A percentile compares a stretch with the other conserved stretches of the same genome.
Conservation (phyloP, 2,329 filamentous ascomycete species). For the Macroventuria anomochaeta region DNA sequence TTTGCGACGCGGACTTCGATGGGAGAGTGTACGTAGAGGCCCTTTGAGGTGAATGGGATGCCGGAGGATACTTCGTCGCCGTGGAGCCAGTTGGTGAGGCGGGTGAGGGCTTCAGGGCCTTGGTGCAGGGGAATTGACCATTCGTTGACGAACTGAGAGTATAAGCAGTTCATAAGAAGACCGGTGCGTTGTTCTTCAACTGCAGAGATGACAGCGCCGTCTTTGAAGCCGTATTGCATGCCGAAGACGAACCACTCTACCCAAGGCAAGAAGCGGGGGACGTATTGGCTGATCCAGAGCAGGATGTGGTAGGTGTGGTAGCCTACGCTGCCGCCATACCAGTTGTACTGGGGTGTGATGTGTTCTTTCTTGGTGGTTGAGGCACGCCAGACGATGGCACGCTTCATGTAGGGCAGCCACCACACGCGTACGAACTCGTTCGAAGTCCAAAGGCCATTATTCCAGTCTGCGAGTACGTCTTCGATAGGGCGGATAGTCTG, state of each 20-base stretch:
- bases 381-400: conserved; percentile 90
- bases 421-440: conserved; percentile 92
- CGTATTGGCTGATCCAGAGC: conserved; percentile 77
- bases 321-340: conserved; percentile 82
- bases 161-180: conserved; percentile 94
- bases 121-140: conserved; percentile 89
- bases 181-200: conserved; percentile 81
- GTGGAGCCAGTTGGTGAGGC: conserved; percentile 86
- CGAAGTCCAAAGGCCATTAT: conserved; percentile 76
- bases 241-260: conserved; percentile 97
- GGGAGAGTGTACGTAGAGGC: conserved; percentile 85
- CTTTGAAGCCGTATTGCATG: conserved; percentile 92
- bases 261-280: conserved; percentile 81
- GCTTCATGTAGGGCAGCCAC: conserved; percentile 94
- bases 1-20: conserved; percentile 89
- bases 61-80: conserved; percentile 71
- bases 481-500: conserved; percentile 77
- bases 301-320: conserved; percentile 93
- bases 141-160: conserved; percentile 98
- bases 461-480: conserved; percentile 74
- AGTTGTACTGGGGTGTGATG: conserved; percentile 68
- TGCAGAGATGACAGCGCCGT: conserved; percentile 71
- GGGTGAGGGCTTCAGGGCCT: conserved; percentile 83
- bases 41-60: conserved; percentile 82
- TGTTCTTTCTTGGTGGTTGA: conserved; percentile 72